Evolutionary conservation across 352 stramenopile genomes (phyloP).

Genomic region (Globisporangium recalcitrans): DNA sequence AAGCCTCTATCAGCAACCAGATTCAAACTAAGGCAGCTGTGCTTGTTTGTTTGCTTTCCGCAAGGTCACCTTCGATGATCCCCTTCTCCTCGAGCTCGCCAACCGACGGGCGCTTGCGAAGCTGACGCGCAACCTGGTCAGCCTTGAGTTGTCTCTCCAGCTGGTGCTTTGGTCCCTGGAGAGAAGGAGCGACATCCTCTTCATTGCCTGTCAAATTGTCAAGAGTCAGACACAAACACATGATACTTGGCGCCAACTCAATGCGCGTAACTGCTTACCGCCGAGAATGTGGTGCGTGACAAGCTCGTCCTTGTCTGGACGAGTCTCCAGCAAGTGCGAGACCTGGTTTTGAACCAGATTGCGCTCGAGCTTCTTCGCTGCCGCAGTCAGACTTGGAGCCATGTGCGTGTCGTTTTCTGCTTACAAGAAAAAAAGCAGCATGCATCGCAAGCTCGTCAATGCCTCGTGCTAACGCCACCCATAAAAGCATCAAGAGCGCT

Average conservation of each 20-base stretch:
- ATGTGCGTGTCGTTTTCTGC: conserved; percentile 50
- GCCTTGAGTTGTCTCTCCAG: conserved; percentile 68
- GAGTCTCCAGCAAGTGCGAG: conserved; percentile 67
- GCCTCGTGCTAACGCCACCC: neutral
- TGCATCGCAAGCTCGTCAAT: neutral
- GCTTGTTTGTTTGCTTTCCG: neutral
- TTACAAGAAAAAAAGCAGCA: neutral
- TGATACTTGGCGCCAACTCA: too few species aligned
- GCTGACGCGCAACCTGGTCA: conserved; percentile 58
- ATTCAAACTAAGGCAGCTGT: neutral
- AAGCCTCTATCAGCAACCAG: neutral
- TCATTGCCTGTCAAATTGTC: conserved; percentile 28
- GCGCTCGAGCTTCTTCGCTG: conserved; percentile 73
- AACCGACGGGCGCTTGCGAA: conserved; percentile 66
- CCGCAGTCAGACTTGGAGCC: conserved; percentile 59
- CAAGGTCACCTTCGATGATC: conserved; percentile 56
- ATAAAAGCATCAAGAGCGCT: neutral
- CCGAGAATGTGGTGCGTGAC: conserved; percentile 70
- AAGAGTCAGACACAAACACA: neutral
- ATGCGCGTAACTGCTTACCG: conserved; percentile 34
- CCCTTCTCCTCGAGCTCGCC: conserved; percentile 71
- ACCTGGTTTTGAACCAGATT: conserved; percentile 81
- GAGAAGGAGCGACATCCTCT: conserved; percentile 41
- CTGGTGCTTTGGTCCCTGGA: conserved; percentile 70
- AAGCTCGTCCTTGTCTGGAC: conserved; percentile 74